Percentiles rank a stretch among this genome's conserved stretches.
Evolutionary conservation across 2,329 filamentous ascomycete genomes (phyloP).

Genomic region (Exophiala calicioides): DNA sequence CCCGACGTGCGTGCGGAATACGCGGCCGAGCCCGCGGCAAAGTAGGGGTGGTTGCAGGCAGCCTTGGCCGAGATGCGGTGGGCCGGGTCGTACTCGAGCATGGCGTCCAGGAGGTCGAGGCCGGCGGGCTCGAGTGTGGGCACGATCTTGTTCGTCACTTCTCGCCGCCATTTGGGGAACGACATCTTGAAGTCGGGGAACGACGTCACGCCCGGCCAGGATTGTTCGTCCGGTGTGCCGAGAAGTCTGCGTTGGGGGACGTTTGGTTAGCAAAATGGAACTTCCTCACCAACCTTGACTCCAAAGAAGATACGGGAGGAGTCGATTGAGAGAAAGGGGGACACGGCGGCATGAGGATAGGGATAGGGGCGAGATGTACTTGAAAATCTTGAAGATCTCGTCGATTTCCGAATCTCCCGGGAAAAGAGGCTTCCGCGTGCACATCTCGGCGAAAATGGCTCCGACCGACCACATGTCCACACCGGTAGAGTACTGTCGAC

Average conservation of each 20-base stretch:
- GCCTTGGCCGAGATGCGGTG: slow-evolving; percentile 87
- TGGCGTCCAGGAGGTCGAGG: slow-evolving; percentile 56
- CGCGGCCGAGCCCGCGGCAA: slow-evolving; percentile 55
- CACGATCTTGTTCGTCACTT: slow-evolving; percentile 66
- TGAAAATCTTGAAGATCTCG: slow-evolving; percentile 93
- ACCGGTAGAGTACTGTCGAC: slow-evolving; percentile 88
- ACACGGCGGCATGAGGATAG: no score
- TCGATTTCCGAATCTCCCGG: slow-evolving; percentile 91
- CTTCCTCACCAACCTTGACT: no score
- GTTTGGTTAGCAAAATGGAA: slow-evolving; percentile 26
- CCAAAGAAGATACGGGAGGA: no score
- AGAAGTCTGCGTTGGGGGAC: slow-evolving; percentile 63
- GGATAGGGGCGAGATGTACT: slow-evolving; percentile 58
- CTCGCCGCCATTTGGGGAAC: slow-evolving; percentile 86
- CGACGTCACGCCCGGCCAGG: slow-evolving; percentile 90
- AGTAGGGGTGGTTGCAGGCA: slow-evolving; percentile 81
- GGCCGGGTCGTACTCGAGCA: slow-evolving; percentile 86
- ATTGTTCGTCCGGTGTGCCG: slow-evolving; percentile 77
- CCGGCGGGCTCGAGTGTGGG: slow-evolving; percentile 68
- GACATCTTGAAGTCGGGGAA: slow-evolving; percentile 92
- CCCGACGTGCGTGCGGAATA: slow-evolving; percentile 46
- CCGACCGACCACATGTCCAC: slow-evolving; percentile 96
- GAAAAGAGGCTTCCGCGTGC: slow-evolving; percentile 87
- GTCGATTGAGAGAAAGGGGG: no score
- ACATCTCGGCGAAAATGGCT: slow-evolving; percentile 96